Evolutionary conservation across 1,139 yeast genomes (phyloP), one percentile per base, ranked within the genome.

Genomic region (Suhomyces anneliseae): DNA sequence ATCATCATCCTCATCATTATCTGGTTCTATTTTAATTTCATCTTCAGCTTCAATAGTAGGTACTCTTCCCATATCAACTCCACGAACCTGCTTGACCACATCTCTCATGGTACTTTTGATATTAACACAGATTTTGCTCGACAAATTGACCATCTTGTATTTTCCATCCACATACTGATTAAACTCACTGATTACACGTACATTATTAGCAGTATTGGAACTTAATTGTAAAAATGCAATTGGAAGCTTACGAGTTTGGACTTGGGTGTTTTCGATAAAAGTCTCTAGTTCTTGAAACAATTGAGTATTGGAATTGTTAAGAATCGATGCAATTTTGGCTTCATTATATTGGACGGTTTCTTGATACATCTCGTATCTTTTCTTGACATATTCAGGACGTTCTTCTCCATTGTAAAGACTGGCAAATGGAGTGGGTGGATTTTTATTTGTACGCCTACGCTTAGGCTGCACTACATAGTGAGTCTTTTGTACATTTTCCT

Each of bases 131-230:
- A 65, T 68, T 51, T 75, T 76, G 4, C 80, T 70, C 48, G 64
- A 71, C 38, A 79, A 55, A 8, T 60, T 57, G n/a, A 77, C 64
- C n/a, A 73, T 53, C 39, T 66, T 68, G 33, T 66, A 58, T 11
- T 50, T 48, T 8, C 39, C 47, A 5, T 47, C 48, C 9, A 71
- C 54, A 45, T 66, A 66, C 11, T 51, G 54, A 19, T 64, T 61
- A 44, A 80, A 71, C 46, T 79, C 80, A 10, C 67, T 64, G 27
- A 81, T 57, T 19, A 82, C 72, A 31, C 79, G 64, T 11, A 72
- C 61, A 55, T 81, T 82, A 49, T 81, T 79, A n/a, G 86, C 79
- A 8, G 78, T 74, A 56, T 81, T 81, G 12, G 87, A 72, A 12
- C 84, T 81, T 45, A 83, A 67, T 49, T 74, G 74, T 6, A 83